Evolutionary conservation across 345 rosid species (phyloP).

Genomic region (Cardamine resedifolia): DNA sequence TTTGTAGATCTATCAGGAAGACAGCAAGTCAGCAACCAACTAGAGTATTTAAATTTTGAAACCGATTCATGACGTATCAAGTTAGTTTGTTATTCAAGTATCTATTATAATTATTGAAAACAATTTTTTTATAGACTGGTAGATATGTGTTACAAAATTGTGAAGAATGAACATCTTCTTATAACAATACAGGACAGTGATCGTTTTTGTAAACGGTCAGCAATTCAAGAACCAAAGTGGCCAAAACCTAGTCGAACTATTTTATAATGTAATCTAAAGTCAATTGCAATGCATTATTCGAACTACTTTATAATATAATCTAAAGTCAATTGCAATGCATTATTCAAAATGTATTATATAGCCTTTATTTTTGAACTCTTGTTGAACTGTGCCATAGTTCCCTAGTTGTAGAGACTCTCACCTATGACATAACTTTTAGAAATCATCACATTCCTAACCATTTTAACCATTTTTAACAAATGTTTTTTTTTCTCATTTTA

Average conservation of each 20-base stretch:
- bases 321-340: too few species aligned
- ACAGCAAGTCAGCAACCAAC: neutral
- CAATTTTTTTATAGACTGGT: neutral
- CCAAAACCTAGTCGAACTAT: neutral
- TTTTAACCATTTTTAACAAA: too few species aligned
- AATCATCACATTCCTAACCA: too few species aligned
- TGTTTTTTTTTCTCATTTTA: too few species aligned
- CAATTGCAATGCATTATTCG: neutral
- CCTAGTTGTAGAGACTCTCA: too few species aligned
- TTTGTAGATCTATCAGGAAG: neutral
- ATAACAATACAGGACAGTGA: neutral
- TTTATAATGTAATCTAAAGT: neutral
- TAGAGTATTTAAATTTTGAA: neutral
- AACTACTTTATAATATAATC: too few species aligned
- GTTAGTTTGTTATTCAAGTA: slow-evolving; percentile 1
- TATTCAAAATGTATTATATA: too few species aligned
- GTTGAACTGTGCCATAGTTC: neutral
- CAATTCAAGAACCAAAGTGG: neutral
- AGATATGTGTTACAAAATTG: neutral
- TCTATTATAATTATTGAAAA: neutral
- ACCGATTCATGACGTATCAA: neutral
- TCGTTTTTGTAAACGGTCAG: neutral
- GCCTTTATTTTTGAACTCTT: too few species aligned
- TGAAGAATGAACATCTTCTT: neutral
- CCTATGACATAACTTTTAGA: too few species aligned